Base-by-base conservation (phyloP, 768 basidiomycete species). In the Crepidotus variabilis region DNA sequence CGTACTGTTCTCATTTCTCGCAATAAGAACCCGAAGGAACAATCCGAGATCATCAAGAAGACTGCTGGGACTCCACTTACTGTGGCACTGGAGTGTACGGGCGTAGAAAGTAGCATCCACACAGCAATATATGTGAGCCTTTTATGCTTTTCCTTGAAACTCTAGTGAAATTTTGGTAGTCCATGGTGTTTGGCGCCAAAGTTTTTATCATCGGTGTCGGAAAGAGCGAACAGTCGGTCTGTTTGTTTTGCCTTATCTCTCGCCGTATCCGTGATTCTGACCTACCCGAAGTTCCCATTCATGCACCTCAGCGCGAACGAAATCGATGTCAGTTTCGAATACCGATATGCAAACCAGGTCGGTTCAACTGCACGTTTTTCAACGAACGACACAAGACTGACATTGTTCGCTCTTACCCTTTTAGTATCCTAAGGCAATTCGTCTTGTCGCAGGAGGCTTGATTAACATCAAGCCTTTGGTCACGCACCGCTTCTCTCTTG, bases 341-440 rank as follows among this genome's bases (percentile, higher is more conserved):
- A 85, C 65, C 82, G 86, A 22, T 87, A 87, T 59, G 81, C 82
- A 22, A 86, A 84, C 63, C 84, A 86, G 67, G 81, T 77, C 59
- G 36, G 66, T 50, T 10, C 34, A 22, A 36, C 51, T 47, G 45
- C 6, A 34, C 23, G 33, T 21, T 47, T 16, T 36, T 16, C 51
- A 32, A 13, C 9, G 20, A 32, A 9, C 16, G 36, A 43, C 28
- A n/a, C 8, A 20, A 21, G 20, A 21, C 14, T 33, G 22, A 35
- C 33, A 47, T 16, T 47, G 21, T 20, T 56, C 49, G 50, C n/a
- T 49, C 36, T 51, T 7, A 21, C 51, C 36, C 47, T 39, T 22
- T 36, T 71, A 87, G 77, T 95, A 93, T 71, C 91, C 91, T 9
- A 90, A 88, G 64, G 93, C 93, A 2, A 83, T 95, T 56, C 81